phyloP scores from a whole-genome alignment of 768 basidiomycete genomes.

The Agrocybe praecox region DNA sequence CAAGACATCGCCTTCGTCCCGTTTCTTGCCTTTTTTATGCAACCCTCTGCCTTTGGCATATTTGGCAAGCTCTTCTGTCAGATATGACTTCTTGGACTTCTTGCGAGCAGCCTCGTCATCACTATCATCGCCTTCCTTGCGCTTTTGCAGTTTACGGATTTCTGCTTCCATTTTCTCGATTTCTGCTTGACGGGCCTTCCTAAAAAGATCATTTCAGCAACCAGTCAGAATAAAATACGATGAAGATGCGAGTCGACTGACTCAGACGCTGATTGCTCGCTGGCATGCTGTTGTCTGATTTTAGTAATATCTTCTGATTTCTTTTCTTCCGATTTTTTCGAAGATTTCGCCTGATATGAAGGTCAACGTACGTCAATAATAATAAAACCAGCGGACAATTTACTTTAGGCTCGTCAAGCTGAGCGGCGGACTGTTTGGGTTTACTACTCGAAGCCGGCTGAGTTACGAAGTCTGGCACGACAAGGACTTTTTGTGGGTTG shows the following conservation, averaged over 20 bases:
- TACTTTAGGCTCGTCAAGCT: slow-evolving; percentile 16
- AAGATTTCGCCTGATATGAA: slow-evolving; percentile 22
- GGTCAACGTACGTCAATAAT: background rate
- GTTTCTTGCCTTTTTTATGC: slow-evolving; percentile 58
- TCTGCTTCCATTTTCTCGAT: slow-evolving; percentile 90
- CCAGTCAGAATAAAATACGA: no score
- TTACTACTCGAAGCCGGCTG: slow-evolving; percentile 21
- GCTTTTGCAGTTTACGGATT: slow-evolving; percentile 75
- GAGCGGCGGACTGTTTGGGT: slow-evolving; percentile 8
- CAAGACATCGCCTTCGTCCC: slow-evolving; percentile 74
- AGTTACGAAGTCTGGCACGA: slow-evolving; percentile 44
- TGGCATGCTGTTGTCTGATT: slow-evolving; percentile 76
- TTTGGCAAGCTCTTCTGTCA: slow-evolving; percentile 82
- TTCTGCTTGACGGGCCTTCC: slow-evolving; percentile 68
- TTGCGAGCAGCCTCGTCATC: slow-evolving; percentile 64
- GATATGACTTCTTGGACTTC: slow-evolving; percentile 66
- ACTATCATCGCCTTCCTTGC: slow-evolving; percentile 54
- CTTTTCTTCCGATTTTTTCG: slow-evolving; percentile 40
- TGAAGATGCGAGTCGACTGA: no score
- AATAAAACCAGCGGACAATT: background rate
- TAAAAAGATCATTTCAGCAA: no score
- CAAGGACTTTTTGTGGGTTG: slow-evolving; percentile 27
- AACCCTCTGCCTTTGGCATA: slow-evolving; percentile 70
- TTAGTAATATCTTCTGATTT: slow-evolving; percentile 57
- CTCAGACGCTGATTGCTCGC: slow-evolving; percentile 68